These are phyloP conservation scores for Fusarium haematococcum DNA, from an alignment of 2,329 filamentous ascomycete genomes.

Conservation along the genomic window DNA sequence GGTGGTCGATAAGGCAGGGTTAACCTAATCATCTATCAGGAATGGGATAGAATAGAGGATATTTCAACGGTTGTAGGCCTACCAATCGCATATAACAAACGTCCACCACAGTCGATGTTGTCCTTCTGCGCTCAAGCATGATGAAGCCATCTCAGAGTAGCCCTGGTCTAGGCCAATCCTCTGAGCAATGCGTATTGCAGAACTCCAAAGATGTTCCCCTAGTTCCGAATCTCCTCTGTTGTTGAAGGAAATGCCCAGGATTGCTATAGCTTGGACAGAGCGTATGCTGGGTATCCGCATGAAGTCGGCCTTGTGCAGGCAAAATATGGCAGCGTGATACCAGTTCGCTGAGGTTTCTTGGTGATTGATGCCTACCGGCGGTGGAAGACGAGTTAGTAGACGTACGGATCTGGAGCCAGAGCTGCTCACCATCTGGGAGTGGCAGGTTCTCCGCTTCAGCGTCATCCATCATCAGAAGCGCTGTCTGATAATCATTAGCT, in stretches of 20 bases:
- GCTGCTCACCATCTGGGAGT: background rate
- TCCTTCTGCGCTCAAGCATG: constrained; percentile 9
- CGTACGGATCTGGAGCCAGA: background rate
- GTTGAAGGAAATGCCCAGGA: constrained; percentile 17
- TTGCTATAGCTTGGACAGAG: constrained; percentile 19
- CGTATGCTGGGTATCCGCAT: constrained; percentile 1
- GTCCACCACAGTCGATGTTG: constrained; percentile 27
- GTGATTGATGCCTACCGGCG: background rate
- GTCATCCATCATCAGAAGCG: constrained; percentile 22
- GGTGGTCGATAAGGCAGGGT: background rate
- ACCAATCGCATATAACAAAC: constrained; percentile 26
- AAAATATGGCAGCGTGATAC: constrained; percentile 22
- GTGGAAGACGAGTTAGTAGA: background rate
- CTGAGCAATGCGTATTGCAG: background rate
- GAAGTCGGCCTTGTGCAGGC: constrained; percentile 10
- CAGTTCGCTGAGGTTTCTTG: constrained; percentile 6
- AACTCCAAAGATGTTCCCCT: background rate
- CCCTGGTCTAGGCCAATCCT: background rate
- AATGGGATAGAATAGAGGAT: background rate
- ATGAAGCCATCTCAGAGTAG: background rate
- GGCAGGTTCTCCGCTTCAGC: background rate
- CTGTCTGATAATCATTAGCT: background rate
- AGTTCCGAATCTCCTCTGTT: constrained; percentile 21
- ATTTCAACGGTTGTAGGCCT: background rate
- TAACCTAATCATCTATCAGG: background rate